phyloP scores from a whole-genome alignment of 495 filamentous ascomycete genomes.

The Daldinia grandis region DNA sequence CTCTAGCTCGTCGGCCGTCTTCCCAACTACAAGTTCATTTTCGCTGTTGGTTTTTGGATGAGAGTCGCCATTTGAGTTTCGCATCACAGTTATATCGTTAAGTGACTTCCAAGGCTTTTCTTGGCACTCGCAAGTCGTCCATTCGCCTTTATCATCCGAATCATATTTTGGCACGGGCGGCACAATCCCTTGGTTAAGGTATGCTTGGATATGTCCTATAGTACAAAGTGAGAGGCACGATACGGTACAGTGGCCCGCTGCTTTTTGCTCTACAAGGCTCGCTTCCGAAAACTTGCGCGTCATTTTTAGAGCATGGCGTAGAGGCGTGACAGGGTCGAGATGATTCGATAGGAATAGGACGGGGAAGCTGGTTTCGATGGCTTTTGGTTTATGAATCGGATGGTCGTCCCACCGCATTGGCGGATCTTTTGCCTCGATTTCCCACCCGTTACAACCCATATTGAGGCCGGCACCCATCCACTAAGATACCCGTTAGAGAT shows the following conservation, averaged over 20 bases:
- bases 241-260: conserved; percentile 55
- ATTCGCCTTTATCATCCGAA: conserved; percentile 45
- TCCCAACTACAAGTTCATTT: conserved; percentile 3
- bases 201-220: conserved; percentile 49
- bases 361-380: conserved; percentile 62
- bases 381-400: conserved; percentile 36
- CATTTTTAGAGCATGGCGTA: conserved; percentile 62
- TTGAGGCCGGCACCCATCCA: conserved; percentile 50
- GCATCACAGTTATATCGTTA: not conserved
- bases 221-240: conserved; percentile 52
- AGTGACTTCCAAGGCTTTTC: conserved; percentile 48
- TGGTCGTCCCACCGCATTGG: conserved; percentile 51
- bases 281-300: conserved; percentile 56
- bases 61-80: not conserved
- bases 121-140: conserved; percentile 51
- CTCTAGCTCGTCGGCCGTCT: conserved; percentile 21
- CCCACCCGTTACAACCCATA: conserved; percentile 55
- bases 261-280: conserved; percentile 56
- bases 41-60: not conserved
- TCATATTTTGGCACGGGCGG: conserved; percentile 46
- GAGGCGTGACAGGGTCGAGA: conserved; percentile 68
- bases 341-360: conserved; percentile 68
- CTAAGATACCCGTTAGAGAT: conserved; percentile 14
- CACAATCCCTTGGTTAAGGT: conserved; percentile 51
- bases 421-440: conserved; percentile 47